Evolutionary conservation across 345 rosid genomes (phyloP).

Genomic region (Draba incana): DNA sequence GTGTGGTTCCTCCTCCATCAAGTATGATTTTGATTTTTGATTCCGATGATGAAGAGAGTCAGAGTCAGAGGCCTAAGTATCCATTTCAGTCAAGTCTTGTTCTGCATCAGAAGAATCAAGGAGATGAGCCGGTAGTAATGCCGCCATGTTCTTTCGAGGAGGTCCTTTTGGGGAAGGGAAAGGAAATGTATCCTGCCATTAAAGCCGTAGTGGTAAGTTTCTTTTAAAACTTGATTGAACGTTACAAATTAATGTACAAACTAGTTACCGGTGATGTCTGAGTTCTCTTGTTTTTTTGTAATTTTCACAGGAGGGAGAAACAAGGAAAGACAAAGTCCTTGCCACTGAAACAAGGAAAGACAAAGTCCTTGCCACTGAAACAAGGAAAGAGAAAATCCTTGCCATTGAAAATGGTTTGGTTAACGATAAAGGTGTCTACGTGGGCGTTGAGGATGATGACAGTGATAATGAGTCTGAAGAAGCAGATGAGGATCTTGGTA

Average conservation of each 20-base stretch:
- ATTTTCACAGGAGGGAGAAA: slow-evolving; percentile 40
- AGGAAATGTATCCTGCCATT: slow-evolving; percentile 35
- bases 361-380: not conserved
- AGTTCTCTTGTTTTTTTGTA: slow-evolving; percentile 7
- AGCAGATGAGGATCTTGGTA: slow-evolving; percentile 71
- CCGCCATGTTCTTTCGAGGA: slow-evolving; percentile 50
- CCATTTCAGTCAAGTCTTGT: slow-evolving; percentile 50
- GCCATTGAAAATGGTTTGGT: slow-evolving; percentile 33
- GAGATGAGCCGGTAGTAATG: slow-evolving; percentile 33
- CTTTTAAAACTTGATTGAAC: slow-evolving; percentile 18
- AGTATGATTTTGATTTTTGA: slow-evolving; percentile 55
- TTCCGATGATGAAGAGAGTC: slow-evolving; percentile 74
- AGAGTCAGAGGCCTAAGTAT: slow-evolving; percentile 38
- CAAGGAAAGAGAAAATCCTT: slow-evolving; percentile 23
- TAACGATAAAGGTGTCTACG: slow-evolving; percentile 64
- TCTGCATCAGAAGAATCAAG: slow-evolving; percentile 50
- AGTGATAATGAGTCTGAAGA: slow-evolving; percentile 42
- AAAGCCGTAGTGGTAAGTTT: slow-evolving; percentile 46
- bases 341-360: not conserved
- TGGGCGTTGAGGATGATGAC: slow-evolving; percentile 61
- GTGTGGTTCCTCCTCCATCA: slow-evolving; percentile 22
- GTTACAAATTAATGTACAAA: not conserved
- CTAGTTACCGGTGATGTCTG: not conserved
- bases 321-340: not conserved
- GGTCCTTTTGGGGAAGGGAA: slow-evolving; percentile 53